Conservation (phyloP, 768 basidiomycete genomes). For the Boletus barrowsii region DNA sequence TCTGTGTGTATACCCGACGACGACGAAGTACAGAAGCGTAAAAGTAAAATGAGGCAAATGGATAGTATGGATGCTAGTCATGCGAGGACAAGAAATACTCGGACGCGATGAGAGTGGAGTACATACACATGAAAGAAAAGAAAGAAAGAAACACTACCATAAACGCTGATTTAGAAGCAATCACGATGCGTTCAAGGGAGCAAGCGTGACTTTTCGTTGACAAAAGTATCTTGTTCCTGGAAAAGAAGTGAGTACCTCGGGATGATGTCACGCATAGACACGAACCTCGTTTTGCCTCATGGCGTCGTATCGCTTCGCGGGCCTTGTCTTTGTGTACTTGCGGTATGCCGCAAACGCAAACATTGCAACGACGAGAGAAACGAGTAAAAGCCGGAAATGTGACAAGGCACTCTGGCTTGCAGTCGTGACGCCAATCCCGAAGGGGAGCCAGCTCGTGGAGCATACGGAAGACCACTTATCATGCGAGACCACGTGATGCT, state of each 20-base stretch:
- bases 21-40: neutral
- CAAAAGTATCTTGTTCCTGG: constrained; percentile 3
- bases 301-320: neutral
- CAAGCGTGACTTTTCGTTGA: constrained; percentile 25
- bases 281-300: constrained; percentile 13
- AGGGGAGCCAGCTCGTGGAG: constrained; percentile 30
- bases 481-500: constrained; percentile 38
- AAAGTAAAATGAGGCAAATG: neutral
- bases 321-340: constrained; percentile 7
- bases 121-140: neutral
- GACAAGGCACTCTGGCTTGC: neutral
- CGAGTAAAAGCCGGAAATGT: neutral
- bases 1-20: neutral
- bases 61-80: constrained; percentile 5
- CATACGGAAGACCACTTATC: constrained; percentile 42
- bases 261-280: neutral
- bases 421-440: constrained; percentile 2
- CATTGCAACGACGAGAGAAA: constrained; percentile 13
- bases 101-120: neutral
- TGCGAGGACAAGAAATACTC: neutral
- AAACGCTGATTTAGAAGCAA: neutral
- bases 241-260: neutral
- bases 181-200: constrained; percentile 16
- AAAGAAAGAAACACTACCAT: neutral
- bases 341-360: constrained; percentile 15